Base-by-base conservation (phyloP, 768 basidiomycete genomes). In the Butyriboletus loyo region DNA sequence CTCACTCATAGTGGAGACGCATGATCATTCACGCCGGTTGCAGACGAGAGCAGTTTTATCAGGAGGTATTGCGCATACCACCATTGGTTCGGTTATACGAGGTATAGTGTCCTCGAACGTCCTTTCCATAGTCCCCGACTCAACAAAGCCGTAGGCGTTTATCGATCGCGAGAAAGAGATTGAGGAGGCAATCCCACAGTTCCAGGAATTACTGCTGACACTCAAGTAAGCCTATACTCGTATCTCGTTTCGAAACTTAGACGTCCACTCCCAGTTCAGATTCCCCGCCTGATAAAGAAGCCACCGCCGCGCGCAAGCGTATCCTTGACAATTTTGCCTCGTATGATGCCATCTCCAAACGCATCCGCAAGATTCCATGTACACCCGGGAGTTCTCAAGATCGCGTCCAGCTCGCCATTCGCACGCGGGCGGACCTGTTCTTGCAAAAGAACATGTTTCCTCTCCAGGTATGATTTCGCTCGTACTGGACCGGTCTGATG, bases 391-490 rank as follows among this genome's bases (percentile, higher is more conserved):
- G 84, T 55, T 89, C 89, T 17, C 92, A 94, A 59, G 87, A 92
- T 52, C 82, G 87, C 34, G 80, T 99, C 7, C 92, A 97, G 68
- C 73, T 78, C 19, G 92, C 94, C 0, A 85, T 99, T 19, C 75
- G 84, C 52, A 81, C 81, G 3, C 78, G 89, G 3, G 89, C 92
- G 0, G 89, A 81, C 54, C 39, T 84, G 25, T 98, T 96, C 66
- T 71, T 99, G 56, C 87, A 91, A 66, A 91, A 87, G 63, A 84
- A 97, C 59, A 93, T 98, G 89, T 85, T 90, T 53, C 86, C 67
- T 21, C 65, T 69, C 8, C 67, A 69, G 58, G 67, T 43, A 47
- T 36, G 64, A 43, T 17, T 28, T 34, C 36, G 9, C 32, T 35
- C 34, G 6, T 30, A 22, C 15, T 25, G 22, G 4, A 38, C 28